Evolutionary conservation across 2,329 filamentous ascomycete genomes (phyloP).

Genomic region (Gnomoniopsis sp.): DNA sequence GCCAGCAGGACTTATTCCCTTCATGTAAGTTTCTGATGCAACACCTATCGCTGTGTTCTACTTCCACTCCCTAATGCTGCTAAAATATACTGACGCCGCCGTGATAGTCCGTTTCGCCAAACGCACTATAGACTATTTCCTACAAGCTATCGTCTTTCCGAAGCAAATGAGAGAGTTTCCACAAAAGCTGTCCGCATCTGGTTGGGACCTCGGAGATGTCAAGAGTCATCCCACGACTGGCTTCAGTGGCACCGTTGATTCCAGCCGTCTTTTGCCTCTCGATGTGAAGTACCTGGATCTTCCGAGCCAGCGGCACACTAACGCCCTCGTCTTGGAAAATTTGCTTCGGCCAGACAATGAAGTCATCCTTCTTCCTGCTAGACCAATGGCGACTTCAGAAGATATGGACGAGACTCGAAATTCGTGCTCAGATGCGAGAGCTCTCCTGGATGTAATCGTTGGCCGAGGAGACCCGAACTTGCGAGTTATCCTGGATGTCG

Average conservation of each 20-base stretch:
- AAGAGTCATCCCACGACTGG: constrained; percentile 54
- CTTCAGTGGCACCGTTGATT: constrained; percentile 70
- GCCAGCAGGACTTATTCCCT: constrained; percentile 47
- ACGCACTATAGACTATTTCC: constrained; percentile 59
- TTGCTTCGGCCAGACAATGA: constrained; percentile 53
- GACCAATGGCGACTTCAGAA: no score
- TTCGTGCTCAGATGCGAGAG: constrained; percentile 30
- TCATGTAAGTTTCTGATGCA: neutral
- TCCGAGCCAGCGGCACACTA: constrained; percentile 56
- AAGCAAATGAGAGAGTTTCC: constrained; percentile 62
- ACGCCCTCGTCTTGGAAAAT: constrained; percentile 60
- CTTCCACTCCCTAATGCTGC: neutral
- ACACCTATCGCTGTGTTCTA: no score
- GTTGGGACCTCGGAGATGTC: constrained; percentile 58
- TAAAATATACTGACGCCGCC: neutral
- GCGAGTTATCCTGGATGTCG: constrained; percentile 66
- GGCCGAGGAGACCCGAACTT: constrained; percentile 32
- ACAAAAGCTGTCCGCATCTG: constrained; percentile 60
- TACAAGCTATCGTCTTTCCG: constrained; percentile 56
- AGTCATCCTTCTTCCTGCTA: constrained; percentile 27
- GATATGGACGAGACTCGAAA: neutral
- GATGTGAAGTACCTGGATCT: constrained; percentile 55
- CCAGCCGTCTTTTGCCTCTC: constrained; percentile 53
- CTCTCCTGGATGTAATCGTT: constrained; percentile 43
- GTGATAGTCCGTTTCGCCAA: constrained; percentile 46